Base-by-base conservation (phyloP, 495 filamentous ascomycete species). In the Clohesyomyces aquaticus region DNA sequence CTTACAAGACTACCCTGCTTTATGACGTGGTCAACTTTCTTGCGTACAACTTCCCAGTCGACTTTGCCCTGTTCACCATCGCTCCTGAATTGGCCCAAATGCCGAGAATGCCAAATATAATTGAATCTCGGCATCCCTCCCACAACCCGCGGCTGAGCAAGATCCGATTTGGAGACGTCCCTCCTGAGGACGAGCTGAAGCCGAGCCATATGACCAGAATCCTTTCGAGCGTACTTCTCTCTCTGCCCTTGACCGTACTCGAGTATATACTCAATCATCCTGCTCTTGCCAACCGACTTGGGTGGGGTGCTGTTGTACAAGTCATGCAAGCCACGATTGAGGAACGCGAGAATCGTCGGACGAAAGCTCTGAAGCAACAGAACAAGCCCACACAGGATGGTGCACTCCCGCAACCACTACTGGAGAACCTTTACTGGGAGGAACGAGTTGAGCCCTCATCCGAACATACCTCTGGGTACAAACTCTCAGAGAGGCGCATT, bases 81-180 rank as follows among this genome's bases (percentile, higher is more conserved):
- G 73, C 67, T n/a, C 63, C 67, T 2, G 72, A 77, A 29, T 55
- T 77, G 22, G 62, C 43, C 4, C 43, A 54, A 0, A 49, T 52
- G 47, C 67, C 76, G 65, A 47, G 75, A 35, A 59, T 77, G 10
- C 76, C 77, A 11, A 54, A 29, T 0, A 51, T 73, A 28, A 59
- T 67, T 18, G 75, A 78, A 26, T 53, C 51, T 51, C 67, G 64
- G 4, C 65, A 66, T 9, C 61, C 73, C 43, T 65, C 71, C 1
- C 71, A 75, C 46, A 80, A 84, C 56, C 78, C 81, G 1, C 79
- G 82, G 0, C 71, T 88, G 4, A 83, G 82, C 54, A 74, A 74
- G 49, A 88, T 90, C 68, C 81, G 82, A 62, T 90, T 90, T 65
- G 87, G 87, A 10, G 86, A 90, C 60, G 72, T 83, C 8, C 77